Percentiles rank a stretch among this genome's conserved stretches.
These are phyloP conservation scores for Ophiostoma sp. DNA, from an alignment of 2,329 filamentous ascomycete species.

Conservation along the genomic window DNA sequence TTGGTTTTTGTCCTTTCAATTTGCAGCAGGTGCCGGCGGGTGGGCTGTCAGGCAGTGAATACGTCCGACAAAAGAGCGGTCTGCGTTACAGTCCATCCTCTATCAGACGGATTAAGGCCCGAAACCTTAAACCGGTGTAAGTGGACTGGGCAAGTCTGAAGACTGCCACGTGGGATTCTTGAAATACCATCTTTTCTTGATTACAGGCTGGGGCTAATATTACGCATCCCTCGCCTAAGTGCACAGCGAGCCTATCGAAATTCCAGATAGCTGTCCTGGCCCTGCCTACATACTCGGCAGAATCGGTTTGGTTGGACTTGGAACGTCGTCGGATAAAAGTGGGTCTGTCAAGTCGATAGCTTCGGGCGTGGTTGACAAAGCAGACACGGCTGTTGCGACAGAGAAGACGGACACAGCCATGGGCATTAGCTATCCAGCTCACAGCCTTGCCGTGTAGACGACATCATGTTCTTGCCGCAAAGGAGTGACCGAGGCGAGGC, in stretches of 20 bases:
- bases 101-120: constrained; percentile 3
- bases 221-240: too few species aligned
- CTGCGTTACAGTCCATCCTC: constrained; percentile 1
- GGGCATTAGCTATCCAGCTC: not conserved
- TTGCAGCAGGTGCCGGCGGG: not conserved
- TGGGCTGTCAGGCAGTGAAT: not conserved
- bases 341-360: not conserved
- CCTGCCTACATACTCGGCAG: not conserved
- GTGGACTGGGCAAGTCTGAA: not conserved
- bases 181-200: not conserved
- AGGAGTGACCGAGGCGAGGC: too few species aligned
- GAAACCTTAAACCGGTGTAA: not conserved
- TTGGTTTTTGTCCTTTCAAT: not conserved
- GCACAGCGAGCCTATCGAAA: too few species aligned
- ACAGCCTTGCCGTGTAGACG: too few species aligned
- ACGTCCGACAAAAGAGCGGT: constrained; percentile 16
- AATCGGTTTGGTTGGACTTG: not conserved
- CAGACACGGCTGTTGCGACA: not conserved
- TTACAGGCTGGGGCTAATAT: too few species aligned
- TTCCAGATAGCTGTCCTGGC: not conserved
- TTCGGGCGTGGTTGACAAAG: not conserved
- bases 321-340: constrained; percentile 7
- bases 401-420: not conserved
- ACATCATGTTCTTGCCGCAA: too few species aligned
- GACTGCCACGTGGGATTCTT: not conserved